Conservation (phyloP, 257 asterid species). For the Jacaranda mimosifolia region DNA sequence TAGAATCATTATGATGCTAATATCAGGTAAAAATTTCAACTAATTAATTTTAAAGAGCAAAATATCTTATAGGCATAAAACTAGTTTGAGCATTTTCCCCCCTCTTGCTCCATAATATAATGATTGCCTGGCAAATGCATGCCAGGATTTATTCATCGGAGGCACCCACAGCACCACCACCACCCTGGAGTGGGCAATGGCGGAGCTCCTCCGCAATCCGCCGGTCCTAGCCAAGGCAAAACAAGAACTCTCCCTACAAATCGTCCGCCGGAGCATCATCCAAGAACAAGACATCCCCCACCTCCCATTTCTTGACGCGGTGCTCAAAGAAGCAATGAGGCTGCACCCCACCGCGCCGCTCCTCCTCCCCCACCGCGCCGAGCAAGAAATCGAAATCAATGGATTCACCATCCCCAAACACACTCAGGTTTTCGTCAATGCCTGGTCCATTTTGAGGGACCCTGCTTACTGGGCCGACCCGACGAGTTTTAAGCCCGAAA, state of each 20-base stretch:
- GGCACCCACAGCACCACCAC: slow-evolving; percentile 46
- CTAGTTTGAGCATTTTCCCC: too few relatives aligned
- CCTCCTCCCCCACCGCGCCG: slow-evolving; percentile 45
- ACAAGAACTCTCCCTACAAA: slow-evolving; percentile 27
- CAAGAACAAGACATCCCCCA: slow-evolving; percentile 37
- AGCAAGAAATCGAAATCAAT: slow-evolving; percentile 33
- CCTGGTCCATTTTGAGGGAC: slow-evolving; percentile 44
- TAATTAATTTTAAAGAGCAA: too few relatives aligned
- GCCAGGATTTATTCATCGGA: slow-evolving; percentile 44
- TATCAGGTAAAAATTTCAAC: too few relatives aligned
- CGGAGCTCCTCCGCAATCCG: slow-evolving; percentile 48
- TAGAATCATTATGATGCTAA: too few relatives aligned
- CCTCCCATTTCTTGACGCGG: slow-evolving; percentile 40
- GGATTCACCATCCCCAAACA: slow-evolving; percentile 42
- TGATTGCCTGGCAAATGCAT: not conserved
- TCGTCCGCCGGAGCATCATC: not conserved
- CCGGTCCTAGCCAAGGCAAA: slow-evolving; percentile 32
- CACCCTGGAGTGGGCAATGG: slow-evolving; percentile 47
- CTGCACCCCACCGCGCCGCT: slow-evolving; percentile 44
- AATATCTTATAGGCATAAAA: too few relatives aligned
- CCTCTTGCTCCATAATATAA: too few relatives aligned
- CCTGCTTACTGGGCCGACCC: slow-evolving; percentile 42
- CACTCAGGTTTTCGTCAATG: slow-evolving; percentile 40
- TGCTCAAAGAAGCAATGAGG: slow-evolving; percentile 50
- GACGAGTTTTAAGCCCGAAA: slow-evolving; percentile 38